A percentile compares a stretch with the other conserved stretches of the same genome.
Evolutionary conservation across 1,284 basidiomycete genomes (phyloP).

Genomic region (Ganoderma multipileum): DNA sequence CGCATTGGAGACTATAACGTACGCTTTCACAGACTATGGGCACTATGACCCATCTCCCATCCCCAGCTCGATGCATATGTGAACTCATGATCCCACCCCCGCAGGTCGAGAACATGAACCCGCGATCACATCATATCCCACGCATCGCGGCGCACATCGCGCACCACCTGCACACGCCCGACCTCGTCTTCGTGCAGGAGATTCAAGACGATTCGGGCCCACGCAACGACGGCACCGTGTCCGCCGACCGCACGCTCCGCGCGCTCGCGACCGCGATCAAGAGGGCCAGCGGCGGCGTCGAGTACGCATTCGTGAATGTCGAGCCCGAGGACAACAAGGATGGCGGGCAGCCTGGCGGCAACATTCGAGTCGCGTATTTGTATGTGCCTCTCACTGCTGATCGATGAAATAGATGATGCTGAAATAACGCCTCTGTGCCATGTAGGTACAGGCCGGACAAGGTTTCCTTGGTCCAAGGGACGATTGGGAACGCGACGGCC

Average conservation of each 20-base stretch:
- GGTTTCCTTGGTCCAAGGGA: constrained; percentile 36
- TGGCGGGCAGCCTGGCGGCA: constrained; percentile 70
- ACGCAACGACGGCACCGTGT: constrained; percentile 60
- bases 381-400: too few species aligned
- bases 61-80: not conserved
- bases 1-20: constrained; percentile 71
- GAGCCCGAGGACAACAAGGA: constrained; percentile 61
- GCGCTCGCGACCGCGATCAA: constrained; percentile 59
- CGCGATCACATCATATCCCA: constrained; percentile 55
- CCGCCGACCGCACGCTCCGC: constrained; percentile 60
- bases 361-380: constrained; percentile 68
- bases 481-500: constrained; percentile 36
- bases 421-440: not conserved
- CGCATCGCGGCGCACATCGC: constrained; percentile 63
- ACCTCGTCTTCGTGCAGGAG: constrained; percentile 71
- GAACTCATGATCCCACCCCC: not conserved
- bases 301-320: constrained; percentile 59
- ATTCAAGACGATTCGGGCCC: constrained; percentile 69
- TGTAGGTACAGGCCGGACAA: constrained; percentile 38
- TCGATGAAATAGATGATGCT: too few species aligned
- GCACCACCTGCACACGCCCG: constrained; percentile 58
- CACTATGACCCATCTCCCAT: constrained; percentile 1
- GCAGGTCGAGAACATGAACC: constrained; percentile 66
- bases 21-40: constrained; percentile 10
- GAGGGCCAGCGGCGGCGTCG: constrained; percentile 46